Base-by-base conservation (phyloP, 2,329 filamentous ascomycete genomes). In the Pseudocercospora eumusae region DNA sequence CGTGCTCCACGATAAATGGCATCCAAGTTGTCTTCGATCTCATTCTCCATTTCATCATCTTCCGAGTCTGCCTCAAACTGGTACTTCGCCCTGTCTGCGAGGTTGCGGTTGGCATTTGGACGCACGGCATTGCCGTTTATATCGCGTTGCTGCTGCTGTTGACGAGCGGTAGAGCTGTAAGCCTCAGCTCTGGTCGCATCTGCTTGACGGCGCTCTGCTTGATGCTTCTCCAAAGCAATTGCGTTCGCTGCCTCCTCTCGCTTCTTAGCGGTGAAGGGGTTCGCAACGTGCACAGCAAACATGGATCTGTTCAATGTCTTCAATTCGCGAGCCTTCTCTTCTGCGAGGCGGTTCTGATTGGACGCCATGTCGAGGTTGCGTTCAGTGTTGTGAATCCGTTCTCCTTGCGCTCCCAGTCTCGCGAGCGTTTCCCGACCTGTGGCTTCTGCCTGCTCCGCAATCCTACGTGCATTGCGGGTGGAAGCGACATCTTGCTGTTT, bases 261-360 rank as follows among this genome's bases (percentile, higher is more conserved):
- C 67, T 83, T 84, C 65, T 84, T 86, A 13, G 86, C 86, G 0
- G 90, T 95, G 74, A 96, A 81, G 4, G 79, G 79, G 65, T 78
- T 78, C 36, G 69, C 69, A 25, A 74, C 71, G 64, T 77, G 73
- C 49, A 75, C 71, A 45, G 91, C 90, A 72, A 96, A 96, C 92
- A 97, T 96, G 79, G 88, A 92, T 65, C 89, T 83, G 77, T 97
- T 96, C 55, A 96, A 81, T 0, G 86, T 91, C 79, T 93, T 93
- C 40, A 97, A 80, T 73, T 96, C 92, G 53, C 87, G 85, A 0
- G 92, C 89, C 69, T 91, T 90, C 68, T 93, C 91, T 69, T 92
- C 88, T 0, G 91, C 90, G 62, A 90, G 80, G 61, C 86, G 85
- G 69, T 90, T 91, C 73, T 92, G 88, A 66, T 88, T 88, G 20